These are phyloP conservation scores for Ascocoryne sarcoides DNA, from an alignment of 2,329 filamentous ascomycete genomes.

Conservation along the genomic window DNA sequence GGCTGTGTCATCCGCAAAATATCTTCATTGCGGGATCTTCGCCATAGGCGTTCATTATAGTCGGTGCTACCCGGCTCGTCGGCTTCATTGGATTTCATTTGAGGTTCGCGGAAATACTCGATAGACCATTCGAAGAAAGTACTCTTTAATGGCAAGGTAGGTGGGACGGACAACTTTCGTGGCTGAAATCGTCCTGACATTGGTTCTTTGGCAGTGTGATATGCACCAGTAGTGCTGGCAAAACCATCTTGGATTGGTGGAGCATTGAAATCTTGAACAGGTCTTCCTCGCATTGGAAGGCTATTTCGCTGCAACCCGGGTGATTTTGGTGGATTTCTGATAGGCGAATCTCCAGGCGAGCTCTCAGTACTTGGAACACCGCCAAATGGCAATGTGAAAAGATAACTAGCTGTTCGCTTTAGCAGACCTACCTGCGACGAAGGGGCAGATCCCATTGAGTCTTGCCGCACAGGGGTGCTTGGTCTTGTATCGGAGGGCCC, in stretches of 20 bases:
- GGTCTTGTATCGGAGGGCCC: conserved; percentile 19
- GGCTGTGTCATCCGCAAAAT: conserved; percentile 91
- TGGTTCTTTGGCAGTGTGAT: conserved; percentile 69
- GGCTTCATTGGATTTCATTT: conserved; percentile 93
- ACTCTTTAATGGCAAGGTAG: conserved; percentile 68
- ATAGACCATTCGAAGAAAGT: conserved; percentile 92
- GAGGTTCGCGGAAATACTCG: conserved; percentile 94
- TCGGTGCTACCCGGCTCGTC: conserved; percentile 94
- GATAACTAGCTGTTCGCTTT: conserved; percentile 53
- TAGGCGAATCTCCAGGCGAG: conserved; percentile 17
- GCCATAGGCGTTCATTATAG: conserved; percentile 92
- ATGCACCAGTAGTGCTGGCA: conserved; percentile 55
- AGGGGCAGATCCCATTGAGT: conserved; percentile 30
- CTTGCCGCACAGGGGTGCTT: conserved; percentile 25
- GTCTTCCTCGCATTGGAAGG: conserved; percentile 32
- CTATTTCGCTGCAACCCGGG: conserved; percentile 20
- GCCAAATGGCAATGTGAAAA: conserved; percentile 48
- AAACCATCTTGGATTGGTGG: conserved; percentile 71
- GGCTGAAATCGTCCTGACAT: conserved; percentile 67
- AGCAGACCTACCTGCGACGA: conserved; percentile 49
- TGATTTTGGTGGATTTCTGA: conserved; percentile 20
- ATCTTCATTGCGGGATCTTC: conserved; percentile 81
- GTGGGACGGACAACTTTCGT: conserved; percentile 48
- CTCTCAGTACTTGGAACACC: conserved; percentile 21
- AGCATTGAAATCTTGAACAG: conserved; percentile 47